A percentile compares a stretch with the other conserved stretches of the same genome.
Conservation (phyloP, 768 basidiomycete genomes). For the Boletellus ananas region DNA sequence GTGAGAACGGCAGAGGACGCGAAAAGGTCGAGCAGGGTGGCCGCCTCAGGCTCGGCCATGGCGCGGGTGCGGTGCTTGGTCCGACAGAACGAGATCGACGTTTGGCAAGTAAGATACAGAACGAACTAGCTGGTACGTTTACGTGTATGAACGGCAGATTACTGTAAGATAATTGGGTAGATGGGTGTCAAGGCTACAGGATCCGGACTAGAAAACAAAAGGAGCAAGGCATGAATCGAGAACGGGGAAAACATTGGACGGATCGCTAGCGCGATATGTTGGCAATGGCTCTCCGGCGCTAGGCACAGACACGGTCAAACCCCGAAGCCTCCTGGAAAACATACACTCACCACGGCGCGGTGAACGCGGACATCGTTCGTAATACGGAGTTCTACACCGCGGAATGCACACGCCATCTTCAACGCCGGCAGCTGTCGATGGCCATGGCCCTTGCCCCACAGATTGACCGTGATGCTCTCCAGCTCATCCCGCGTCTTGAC, state of each 20-base stretch:
- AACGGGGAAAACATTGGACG: too few relatives aligned
- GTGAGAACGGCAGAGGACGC: conserved; percentile 13
- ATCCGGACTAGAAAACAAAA: conserved; percentile 9
- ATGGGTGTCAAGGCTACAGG: conserved; percentile 16
- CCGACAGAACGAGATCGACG: too few relatives aligned
- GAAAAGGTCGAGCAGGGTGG: conserved; percentile 26
- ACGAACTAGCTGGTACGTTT: too few relatives aligned
- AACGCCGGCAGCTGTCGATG: conserved; percentile 52
- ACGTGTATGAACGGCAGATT: background rate
- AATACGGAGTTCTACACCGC: conserved; percentile 53
- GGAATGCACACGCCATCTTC: conserved; percentile 60
- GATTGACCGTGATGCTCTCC: conserved; percentile 47
- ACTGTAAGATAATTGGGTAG: background rate
- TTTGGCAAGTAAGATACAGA: too few relatives aligned
- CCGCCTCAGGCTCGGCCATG: conserved; percentile 29
- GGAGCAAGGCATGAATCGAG: background rate
- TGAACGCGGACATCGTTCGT: conserved; percentile 51
- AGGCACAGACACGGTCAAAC: conserved; percentile 9
- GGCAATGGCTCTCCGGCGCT: conserved; percentile 19
- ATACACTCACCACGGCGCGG: conserved; percentile 46
- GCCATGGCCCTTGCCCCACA: conserved; percentile 49
- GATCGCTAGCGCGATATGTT: conserved; percentile 17
- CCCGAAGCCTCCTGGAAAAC: conserved; percentile 10
- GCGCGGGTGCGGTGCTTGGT: background rate
- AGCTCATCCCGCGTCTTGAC: conserved; percentile 46